These are phyloP conservation scores for Exophiala lecanii-corni DNA, from an alignment of 2,329 filamentous ascomycete species.

Conservation along the genomic window DNA sequence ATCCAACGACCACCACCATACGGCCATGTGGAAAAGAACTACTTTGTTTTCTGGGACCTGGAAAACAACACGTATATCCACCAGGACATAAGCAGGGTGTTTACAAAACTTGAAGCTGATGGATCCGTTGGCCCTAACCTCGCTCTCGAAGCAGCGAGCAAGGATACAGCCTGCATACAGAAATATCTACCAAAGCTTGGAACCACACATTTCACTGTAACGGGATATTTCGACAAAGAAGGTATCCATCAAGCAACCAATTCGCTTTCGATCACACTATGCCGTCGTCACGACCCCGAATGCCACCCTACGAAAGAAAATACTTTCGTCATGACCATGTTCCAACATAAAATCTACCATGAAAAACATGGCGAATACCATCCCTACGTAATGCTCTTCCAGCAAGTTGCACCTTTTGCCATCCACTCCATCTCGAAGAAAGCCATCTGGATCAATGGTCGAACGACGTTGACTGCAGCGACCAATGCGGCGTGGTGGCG, in stretches of 20 bases:
- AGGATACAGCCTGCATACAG: conserved; percentile 45
- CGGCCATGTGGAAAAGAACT: conserved; percentile 55
- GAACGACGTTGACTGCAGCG: conserved; percentile 13
- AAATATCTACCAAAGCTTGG: conserved; percentile 44
- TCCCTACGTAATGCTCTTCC: conserved; percentile 20
- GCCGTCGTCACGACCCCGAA: conserved; percentile 41
- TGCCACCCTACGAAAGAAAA: conserved; percentile 44
- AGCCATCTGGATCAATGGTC: conserved; percentile 54
- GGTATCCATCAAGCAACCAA: conserved; percentile 56
- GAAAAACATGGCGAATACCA: conserved; percentile 36
- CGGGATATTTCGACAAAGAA: conserved; percentile 27
- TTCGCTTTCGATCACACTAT: conserved; percentile 53
- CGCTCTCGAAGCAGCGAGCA: conserved; percentile 31
- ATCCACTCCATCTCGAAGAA: conserved; percentile 18
- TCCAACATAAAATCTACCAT: conserved; percentile 52
- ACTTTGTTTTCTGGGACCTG: conserved; percentile 57
- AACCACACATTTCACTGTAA: background rate
- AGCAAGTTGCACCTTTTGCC: conserved; percentile 12
- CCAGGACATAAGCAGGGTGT: conserved; percentile 50
- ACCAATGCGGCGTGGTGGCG: conserved; percentile 8
- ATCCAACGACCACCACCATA: conserved; percentile 48
- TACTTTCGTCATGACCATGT: conserved; percentile 52
- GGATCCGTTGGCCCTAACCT: conserved; percentile 48
- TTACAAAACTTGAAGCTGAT: conserved; percentile 42
- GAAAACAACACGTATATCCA: conserved; percentile 47